These are phyloP conservation scores for Endotrypanum monterogeii DNA, from an alignment of 208 protist species.

Conservation along the genomic window DNA sequence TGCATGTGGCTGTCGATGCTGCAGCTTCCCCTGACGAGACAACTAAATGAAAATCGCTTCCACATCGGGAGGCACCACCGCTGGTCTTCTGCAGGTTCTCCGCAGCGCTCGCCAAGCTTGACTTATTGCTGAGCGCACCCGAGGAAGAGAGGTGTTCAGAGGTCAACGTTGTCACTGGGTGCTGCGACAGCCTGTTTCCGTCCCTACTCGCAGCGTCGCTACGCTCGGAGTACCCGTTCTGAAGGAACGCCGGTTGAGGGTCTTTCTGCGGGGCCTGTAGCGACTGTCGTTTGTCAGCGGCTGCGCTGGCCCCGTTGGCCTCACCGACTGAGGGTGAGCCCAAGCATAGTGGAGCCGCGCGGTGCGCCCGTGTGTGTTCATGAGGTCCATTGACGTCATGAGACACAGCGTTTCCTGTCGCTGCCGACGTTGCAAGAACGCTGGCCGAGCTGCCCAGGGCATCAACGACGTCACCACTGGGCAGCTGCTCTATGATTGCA, in stretches of 20 bases:
- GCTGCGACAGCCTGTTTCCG: not conserved
- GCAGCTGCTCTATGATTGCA: constrained; percentile 15
- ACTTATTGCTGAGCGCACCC: constrained; percentile 8
- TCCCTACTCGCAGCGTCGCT: not conserved
- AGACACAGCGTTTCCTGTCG: not conserved
- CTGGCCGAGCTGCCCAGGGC: not conserved
- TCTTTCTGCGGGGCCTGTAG: not conserved
- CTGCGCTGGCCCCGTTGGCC: not conserved
- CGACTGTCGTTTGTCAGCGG: not conserved
- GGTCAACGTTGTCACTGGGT: not conserved
- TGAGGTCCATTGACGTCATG: not conserved
- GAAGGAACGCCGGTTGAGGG: not conserved
- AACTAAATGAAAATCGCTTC: not conserved
- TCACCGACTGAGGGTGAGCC: not conserved
- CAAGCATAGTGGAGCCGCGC: not conserved
- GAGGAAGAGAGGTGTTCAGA: not conserved
- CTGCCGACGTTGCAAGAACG: not conserved
- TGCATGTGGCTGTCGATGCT: not conserved
- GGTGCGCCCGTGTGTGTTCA: not conserved
- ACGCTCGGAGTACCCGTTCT: not conserved
- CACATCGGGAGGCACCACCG: constrained; percentile 2
- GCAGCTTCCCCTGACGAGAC: not conserved
- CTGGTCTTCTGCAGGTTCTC: not conserved
- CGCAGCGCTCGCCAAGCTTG: constrained; percentile 13
- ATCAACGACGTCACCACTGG: not conserved